Percentiles rank a stretch among this genome's conserved stretches.
phyloP scores from a whole-genome alignment of 1,284 basidiomycete genomes.

The Trametes hirsuta region DNA sequence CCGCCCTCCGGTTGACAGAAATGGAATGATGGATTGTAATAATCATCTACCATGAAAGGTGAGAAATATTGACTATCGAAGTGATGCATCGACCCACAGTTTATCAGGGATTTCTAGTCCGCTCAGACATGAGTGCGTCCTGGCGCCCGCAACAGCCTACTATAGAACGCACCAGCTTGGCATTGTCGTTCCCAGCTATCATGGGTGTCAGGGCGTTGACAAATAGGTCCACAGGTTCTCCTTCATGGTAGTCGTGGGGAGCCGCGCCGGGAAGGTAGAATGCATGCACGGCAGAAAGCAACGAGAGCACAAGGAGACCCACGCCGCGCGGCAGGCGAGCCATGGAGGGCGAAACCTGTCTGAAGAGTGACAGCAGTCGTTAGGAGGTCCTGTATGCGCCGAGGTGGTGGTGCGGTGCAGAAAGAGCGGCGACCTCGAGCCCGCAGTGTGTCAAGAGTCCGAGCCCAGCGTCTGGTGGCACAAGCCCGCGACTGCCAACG shows the following conservation, averaged over 20 bases:
- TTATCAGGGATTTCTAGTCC: conserved; percentile 78
- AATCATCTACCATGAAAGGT: conserved; percentile 64
- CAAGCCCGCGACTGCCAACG: no score
- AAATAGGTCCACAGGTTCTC: conserved; percentile 77
- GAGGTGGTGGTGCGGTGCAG: conserved; percentile 4
- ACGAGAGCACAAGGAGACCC: conserved; percentile 27
- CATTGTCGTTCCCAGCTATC: conserved; percentile 68
- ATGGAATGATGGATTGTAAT: conserved; percentile 84
- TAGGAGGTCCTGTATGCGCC: not conserved
- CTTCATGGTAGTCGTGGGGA: conserved; percentile 73
- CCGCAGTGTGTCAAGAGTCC: not conserved
- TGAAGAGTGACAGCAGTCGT: not conserved
- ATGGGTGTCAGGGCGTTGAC: conserved; percentile 90
- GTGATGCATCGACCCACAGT: conserved; percentile 52
- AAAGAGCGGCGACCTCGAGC: conserved; percentile 1
- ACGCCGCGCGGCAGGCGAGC: conserved; percentile 11
- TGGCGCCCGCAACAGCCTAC: not conserved
- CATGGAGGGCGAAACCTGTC: conserved; percentile 1
- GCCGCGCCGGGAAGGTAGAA: conserved; percentile 81
- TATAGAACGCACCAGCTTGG: conserved; percentile 69
- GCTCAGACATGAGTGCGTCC: conserved; percentile 3
- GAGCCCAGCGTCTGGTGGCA: not conserved
- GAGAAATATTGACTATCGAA: conserved; percentile 24
- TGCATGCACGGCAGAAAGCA: conserved; percentile 40
- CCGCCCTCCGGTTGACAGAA: conserved; percentile 87